phyloP scores from a whole-genome alignment of 202 grass and related monocot genomes.

The Digitaria exilis region DNA sequence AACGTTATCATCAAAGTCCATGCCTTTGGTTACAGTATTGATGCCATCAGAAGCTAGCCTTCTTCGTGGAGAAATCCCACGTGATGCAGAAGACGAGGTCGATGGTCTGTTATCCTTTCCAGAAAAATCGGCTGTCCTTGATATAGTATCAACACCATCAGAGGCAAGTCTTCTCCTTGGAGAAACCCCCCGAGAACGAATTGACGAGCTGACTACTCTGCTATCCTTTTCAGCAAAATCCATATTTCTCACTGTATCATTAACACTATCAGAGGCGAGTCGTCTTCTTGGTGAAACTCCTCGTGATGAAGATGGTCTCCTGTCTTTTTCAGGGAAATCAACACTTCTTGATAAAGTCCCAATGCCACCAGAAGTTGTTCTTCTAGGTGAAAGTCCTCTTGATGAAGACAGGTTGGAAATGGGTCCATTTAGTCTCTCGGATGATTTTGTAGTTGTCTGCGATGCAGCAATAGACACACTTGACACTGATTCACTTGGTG shows the following conservation, averaged over 20 bases:
- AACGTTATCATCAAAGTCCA: constrained; percentile 38
- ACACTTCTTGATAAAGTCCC: constrained; percentile 34
- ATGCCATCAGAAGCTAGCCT: constrained; percentile 45
- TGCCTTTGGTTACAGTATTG: constrained; percentile 38
- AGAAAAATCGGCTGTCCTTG: constrained; percentile 44
- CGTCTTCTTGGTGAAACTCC: constrained; percentile 47
- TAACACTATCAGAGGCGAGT: constrained; percentile 46
- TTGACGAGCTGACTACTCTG: constrained; percentile 40
- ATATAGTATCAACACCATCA: constrained; percentile 48
- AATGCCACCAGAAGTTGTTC: constrained; percentile 48
- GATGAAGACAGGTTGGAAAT: constrained; percentile 47
- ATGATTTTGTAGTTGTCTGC: constrained; percentile 41
- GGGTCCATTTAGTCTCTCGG: constrained; percentile 48
- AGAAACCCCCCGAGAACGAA: constrained; percentile 53
- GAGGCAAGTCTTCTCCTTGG: constrained; percentile 63
- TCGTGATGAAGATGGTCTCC: constrained; percentile 48
- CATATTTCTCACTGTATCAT: constrained; percentile 39
- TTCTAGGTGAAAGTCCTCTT: constrained; percentile 67
- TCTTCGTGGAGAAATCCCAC: constrained; percentile 57
- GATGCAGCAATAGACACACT: constrained; percentile 46
- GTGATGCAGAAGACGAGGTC: constrained; percentile 36
- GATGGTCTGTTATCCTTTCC: constrained; percentile 51
- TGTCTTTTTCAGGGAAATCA: constrained; percentile 55
- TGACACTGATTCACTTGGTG: constrained; percentile 47
- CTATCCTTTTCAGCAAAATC: constrained; percentile 49